Evolutionary conservation across 768 basidiomycete species (phyloP).

Genomic region (Tricholoma sp.): DNA sequence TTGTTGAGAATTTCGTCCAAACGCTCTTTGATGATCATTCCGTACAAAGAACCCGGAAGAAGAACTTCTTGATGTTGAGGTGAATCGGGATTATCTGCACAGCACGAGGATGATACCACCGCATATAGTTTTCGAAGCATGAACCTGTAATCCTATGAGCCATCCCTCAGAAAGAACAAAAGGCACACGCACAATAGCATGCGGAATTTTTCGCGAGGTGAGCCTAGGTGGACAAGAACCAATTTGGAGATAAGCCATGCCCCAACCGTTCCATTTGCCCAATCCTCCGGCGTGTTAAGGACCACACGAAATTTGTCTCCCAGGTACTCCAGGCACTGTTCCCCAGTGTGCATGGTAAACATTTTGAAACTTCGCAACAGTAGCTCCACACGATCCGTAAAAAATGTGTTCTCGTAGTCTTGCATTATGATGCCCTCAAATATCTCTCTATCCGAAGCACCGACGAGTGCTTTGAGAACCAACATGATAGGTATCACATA

Average conservation of each 20-base stretch:
- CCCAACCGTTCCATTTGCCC: constrained; percentile 79
- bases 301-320: constrained; percentile 97
- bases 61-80: constrained; percentile 98
- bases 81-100: constrained; percentile 96
- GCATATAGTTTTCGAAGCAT: constrained; percentile 96
- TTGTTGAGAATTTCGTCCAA: constrained; percentile 83
- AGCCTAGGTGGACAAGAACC: constrained; percentile 84
- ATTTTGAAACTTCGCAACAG: constrained; percentile 93
- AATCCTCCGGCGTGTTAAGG: constrained; percentile 87
- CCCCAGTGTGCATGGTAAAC: constrained; percentile 81
- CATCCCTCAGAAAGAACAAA: not conserved
- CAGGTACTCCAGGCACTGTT: constrained; percentile 90
- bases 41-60: constrained; percentile 86
- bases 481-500: constrained; percentile 98
- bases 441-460: constrained; percentile 91
- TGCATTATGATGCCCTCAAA: constrained; percentile 96
- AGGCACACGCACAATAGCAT: constrained; percentile 74
- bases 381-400: constrained; percentile 95
- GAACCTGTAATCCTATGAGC: constrained; percentile 50
- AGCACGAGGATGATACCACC: constrained; percentile 83
- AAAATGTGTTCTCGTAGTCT: constrained; percentile 94
- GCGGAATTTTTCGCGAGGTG: constrained; percentile 88
- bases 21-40: constrained; percentile 97
- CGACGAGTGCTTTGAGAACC: constrained; percentile 86
- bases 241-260: constrained; percentile 78